A percentile compares a stretch with the other conserved stretches of the same genome.
Conservation (phyloP, 2,329 filamentous ascomycete species). For the Fusarium chlamydosporum region DNA sequence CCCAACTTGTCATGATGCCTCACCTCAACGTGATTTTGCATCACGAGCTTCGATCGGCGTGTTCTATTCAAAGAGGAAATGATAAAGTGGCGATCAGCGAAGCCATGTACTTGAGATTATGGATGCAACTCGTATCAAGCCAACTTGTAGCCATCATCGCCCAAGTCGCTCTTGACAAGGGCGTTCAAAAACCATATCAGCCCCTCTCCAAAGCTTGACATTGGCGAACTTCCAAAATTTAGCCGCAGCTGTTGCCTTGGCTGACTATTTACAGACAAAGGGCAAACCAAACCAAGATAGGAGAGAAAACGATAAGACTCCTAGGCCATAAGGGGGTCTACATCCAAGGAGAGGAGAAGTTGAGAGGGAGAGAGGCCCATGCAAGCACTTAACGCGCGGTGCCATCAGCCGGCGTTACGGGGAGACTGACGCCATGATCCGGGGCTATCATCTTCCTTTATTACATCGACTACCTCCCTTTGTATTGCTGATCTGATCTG, state of each 20-base stretch:
- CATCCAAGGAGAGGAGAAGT: slow-evolving; percentile 1
- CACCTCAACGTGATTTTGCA: slow-evolving; percentile 16
- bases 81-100: slow-evolving; percentile 7
- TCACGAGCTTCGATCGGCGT: slow-evolving; percentile 20
- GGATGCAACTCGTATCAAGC: background rate
- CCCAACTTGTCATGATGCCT: slow-evolving; percentile 21
- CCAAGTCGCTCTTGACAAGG: background rate
- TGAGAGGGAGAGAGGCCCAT: slow-evolving; percentile 14
- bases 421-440: slow-evolving; percentile 43
- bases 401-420: slow-evolving; percentile 30
- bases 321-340: slow-evolving; percentile 5
- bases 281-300: slow-evolving; percentile 6
- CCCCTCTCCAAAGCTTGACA: slow-evolving; percentile 22
- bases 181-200: slow-evolving; percentile 6
- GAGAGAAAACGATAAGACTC: background rate
- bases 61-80: slow-evolving; percentile 9
- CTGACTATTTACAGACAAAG: background rate
- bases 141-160: background rate
- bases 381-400: slow-evolving; percentile 47
- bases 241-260: slow-evolving; percentile 1
- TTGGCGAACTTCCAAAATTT: slow-evolving; percentile 4
- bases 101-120: background rate
- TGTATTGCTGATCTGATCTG: slow-evolving; percentile 10
- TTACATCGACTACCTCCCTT: background rate
- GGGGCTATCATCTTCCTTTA: slow-evolving; percentile 6